Evolutionary conservation across 495 filamentous ascomycete species (phyloP).

Genomic region (Antarctomyces pellizariae): DNA sequence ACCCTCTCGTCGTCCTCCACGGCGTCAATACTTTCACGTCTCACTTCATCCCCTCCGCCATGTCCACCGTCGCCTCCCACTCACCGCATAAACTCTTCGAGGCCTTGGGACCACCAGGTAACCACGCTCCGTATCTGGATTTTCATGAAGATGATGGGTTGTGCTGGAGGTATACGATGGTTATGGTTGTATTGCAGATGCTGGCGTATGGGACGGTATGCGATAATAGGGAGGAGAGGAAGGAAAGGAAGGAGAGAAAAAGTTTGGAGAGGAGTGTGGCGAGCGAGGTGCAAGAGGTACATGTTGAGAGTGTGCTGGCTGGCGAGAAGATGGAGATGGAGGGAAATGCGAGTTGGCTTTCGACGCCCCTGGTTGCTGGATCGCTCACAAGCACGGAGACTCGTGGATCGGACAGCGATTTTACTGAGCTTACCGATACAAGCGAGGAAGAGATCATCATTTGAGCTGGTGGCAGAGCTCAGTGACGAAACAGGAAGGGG

Average conservation of each 20-base stretch:
- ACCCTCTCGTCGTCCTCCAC: slow-evolving; percentile 19
- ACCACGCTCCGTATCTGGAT: slow-evolving; percentile 13
- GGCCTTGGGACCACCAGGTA: slow-evolving; percentile 11
- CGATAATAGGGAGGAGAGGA: slow-evolving; percentile 8
- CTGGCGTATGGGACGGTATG: slow-evolving; percentile 8
- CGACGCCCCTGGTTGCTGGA: background rate
- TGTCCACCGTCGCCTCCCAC: slow-evolving; percentile 8
- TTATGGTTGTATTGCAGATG: slow-evolving; percentile 11
- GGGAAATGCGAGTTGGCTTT: slow-evolving; percentile 1
- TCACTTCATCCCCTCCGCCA: slow-evolving; percentile 11
- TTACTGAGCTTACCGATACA: slow-evolving; percentile 6
- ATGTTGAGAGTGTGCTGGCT: too few relatives aligned
- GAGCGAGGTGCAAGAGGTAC: too few relatives aligned
- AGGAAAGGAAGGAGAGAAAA: slow-evolving; percentile 7
- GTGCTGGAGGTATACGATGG: slow-evolving; percentile 17
- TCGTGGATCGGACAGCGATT: slow-evolving; percentile 4
- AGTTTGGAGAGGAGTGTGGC: slow-evolving; percentile 2
- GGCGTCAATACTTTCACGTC: slow-evolving; percentile 18
- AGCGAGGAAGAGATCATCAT: slow-evolving; percentile 11
- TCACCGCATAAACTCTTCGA: slow-evolving; percentile 13
- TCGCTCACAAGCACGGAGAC: background rate
- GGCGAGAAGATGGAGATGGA: slow-evolving; percentile 6
- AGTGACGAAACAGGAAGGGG: too few relatives aligned
- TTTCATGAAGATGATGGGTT: slow-evolving; percentile 15
- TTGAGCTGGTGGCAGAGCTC: too few relatives aligned